Evolutionary conservation across 2,329 filamentous ascomycete genomes (phyloP).

Genomic region (Penicillium concentricum): DNA sequence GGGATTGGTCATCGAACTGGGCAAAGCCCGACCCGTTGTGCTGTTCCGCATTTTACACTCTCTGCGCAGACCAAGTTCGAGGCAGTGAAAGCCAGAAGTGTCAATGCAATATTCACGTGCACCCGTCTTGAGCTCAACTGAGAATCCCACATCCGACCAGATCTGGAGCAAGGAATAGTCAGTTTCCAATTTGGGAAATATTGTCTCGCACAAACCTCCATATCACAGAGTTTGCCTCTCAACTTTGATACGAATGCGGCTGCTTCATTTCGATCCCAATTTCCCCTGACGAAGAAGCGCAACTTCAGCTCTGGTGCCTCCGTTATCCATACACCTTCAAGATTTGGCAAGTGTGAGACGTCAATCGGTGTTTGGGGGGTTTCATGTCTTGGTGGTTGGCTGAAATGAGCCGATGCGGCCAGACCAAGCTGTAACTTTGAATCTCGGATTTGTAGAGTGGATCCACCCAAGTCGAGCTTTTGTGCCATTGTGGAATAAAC

Average conservation of each 20-base stretch:
- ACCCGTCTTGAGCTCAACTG: conserved; percentile 21
- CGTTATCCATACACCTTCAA: conserved; percentile 27
- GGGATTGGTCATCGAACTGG: conserved; percentile 16
- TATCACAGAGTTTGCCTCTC: conserved; percentile 23
- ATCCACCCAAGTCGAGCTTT: conserved; percentile 5
- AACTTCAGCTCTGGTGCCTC: conserved; percentile 30
- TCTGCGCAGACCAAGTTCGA: conserved; percentile 26
- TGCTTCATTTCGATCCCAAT: not conserved
- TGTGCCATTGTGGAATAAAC: conserved; percentile 21
- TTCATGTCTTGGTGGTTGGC: not conserved
- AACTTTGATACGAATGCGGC: conserved; percentile 16
- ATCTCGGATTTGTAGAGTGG: not conserved
- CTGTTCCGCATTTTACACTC: not conserved
- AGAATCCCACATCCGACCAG: conserved; percentile 34
- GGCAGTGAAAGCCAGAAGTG: conserved; percentile 5
- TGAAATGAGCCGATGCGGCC: not conserved
- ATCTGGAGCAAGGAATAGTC: conserved; percentile 19
- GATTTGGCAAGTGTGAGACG: not conserved
- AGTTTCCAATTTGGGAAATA: not conserved
- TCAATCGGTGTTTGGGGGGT: not conserved
- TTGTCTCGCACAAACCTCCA: conserved; percentile 18
- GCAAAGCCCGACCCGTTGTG: conserved; percentile 11
- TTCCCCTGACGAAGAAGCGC: conserved; percentile 22
- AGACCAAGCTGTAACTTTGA: conserved; percentile 7
- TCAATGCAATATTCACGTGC: not conserved